These are phyloP conservation scores for Cardamine resedifolia DNA, from an alignment of 345 rosid species.

Conservation along the genomic window DNA sequence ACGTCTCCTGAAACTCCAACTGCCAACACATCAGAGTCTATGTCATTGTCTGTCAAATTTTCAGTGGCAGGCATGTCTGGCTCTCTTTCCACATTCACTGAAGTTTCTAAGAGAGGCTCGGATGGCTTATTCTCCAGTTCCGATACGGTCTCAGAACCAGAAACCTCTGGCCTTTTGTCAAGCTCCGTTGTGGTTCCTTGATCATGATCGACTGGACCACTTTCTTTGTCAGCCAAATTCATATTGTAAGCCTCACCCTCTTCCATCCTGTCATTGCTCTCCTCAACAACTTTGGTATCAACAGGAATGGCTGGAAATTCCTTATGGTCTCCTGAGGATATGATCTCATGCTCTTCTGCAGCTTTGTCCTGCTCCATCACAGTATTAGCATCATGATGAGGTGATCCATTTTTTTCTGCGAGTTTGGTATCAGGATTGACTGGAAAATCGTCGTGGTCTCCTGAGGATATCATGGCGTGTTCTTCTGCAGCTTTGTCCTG, in stretches of 20 bases:
- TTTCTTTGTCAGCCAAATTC: slow-evolving; percentile 23
- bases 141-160: slow-evolving; percentile 28
- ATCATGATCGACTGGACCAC: slow-evolving; percentile 13
- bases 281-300: slow-evolving; percentile 31
- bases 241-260: slow-evolving; percentile 11
- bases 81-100: slow-evolving; percentile 19
- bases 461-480: slow-evolving; percentile 14
- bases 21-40: slow-evolving; percentile 33
- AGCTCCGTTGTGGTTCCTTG: slow-evolving; percentile 15
- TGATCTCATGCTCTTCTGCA: slow-evolving; percentile 27
- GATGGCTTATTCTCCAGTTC: slow-evolving; percentile 22
- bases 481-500: slow-evolving; percentile 23
- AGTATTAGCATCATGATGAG: slow-evolving; percentile 2
- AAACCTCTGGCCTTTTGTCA: slow-evolving; percentile 11
- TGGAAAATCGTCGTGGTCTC: slow-evolving; percentile 19
- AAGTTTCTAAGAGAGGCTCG: slow-evolving; percentile 24
- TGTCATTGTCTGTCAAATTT: slow-evolving; percentile 20
- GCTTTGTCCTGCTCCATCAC: slow-evolving; percentile 19
- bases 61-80: slow-evolving; percentile 23
- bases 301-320: slow-evolving; percentile 24
- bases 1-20: slow-evolving; percentile 15
- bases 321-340: slow-evolving; percentile 7
- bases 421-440: slow-evolving; percentile 33
- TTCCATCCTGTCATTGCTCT: slow-evolving; percentile 1
- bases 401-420: slow-evolving; percentile 4